These are phyloP conservation scores for Candida anutae DNA, from an alignment of 1,139 yeast species.

Conservation along the genomic window DNA sequence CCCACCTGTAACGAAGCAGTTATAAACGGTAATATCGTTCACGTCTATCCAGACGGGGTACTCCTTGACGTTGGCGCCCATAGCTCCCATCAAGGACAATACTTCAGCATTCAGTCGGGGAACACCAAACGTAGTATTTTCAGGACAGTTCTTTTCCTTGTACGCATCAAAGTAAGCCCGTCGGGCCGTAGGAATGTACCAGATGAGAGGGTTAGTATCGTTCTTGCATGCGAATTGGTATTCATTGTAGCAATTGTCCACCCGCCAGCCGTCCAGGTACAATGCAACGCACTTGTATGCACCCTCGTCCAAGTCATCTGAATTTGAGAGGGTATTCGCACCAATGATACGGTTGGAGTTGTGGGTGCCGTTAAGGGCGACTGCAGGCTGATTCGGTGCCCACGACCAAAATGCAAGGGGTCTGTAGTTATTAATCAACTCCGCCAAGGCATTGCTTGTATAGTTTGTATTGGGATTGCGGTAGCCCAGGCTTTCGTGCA, in stretches of 20 bases:
- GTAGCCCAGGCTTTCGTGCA: constrained; percentile 7
- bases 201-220: constrained; percentile 27
- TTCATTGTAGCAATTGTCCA: constrained; percentile 55
- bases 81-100: constrained; percentile 20
- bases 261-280: constrained; percentile 43
- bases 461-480: constrained; percentile 1
- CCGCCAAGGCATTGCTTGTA: constrained; percentile 1
- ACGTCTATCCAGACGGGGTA: constrained; percentile 71
- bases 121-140: constrained; percentile 41
- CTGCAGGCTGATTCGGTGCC: constrained; percentile 49
- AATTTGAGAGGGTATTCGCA: constrained; percentile 4
- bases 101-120: constrained; percentile 46
- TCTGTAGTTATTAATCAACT: constrained; percentile 15
- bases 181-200: constrained; percentile 34
- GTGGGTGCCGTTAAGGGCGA: not conserved
- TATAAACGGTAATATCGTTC: constrained; percentile 64
- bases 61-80: constrained; percentile 11
- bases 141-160: constrained; percentile 36
- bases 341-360: too few species aligned
- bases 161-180: constrained; percentile 47
- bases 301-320: constrained; percentile 10
- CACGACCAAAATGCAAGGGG: constrained; percentile 60
- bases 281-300: constrained; percentile 60
- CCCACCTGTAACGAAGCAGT: constrained; percentile 88
- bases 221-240: constrained; percentile 52